Base-by-base conservation (phyloP, 805 yeast species). In the Komagataella mondaviorum region DNA sequence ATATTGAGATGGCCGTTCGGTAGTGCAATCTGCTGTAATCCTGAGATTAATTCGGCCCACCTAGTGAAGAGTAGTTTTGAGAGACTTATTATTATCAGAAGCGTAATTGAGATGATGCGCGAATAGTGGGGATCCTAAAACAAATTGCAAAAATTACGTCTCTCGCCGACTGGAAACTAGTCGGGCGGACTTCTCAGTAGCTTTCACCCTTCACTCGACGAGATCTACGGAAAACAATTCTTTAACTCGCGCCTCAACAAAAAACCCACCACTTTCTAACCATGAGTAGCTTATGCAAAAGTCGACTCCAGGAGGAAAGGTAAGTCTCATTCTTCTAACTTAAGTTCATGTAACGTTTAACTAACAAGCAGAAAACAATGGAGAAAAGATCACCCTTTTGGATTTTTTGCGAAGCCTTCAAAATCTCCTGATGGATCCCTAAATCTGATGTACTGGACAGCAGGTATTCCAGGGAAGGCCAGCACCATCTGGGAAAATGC, bases 321-420 rank as follows among this genome's bases (percentile, higher is more conserved):
- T 75, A 64, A 51, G 77, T 68, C 6, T 20, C 3, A 30, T 23
- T 12, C 6, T 24, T 44, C 1, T 2, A 44, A 18, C 17, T 16
- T 47, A 20, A 8, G 17, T 22, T 46, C 18, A 30, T 46, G 48
- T 7, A 30, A 22, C 36, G 7, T 46, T 8, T 23, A 16, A 8
- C 23, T 18, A 23, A 30, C 47, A 6, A 23, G 10, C 53, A 83
- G 99, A 66, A 91, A 90, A 68, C 88, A 85, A 65, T 93, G 99
- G 99, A 81, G 99, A 59, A 91, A 88, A 65, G 96, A 89, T 65
- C 99, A 93, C 64, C 99, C 99, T 0, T 93, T 90, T 67, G 98
- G 98, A 6, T 93, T 93, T 67, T 90, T 70, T 58, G 99, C 99
- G 44, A 87, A 88, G 62, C 99, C 99, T 12, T 63, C 70, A 23